Conservation (phyloP, 2,329 filamentous ascomycete species). For the Fusarium sp. region DNA sequence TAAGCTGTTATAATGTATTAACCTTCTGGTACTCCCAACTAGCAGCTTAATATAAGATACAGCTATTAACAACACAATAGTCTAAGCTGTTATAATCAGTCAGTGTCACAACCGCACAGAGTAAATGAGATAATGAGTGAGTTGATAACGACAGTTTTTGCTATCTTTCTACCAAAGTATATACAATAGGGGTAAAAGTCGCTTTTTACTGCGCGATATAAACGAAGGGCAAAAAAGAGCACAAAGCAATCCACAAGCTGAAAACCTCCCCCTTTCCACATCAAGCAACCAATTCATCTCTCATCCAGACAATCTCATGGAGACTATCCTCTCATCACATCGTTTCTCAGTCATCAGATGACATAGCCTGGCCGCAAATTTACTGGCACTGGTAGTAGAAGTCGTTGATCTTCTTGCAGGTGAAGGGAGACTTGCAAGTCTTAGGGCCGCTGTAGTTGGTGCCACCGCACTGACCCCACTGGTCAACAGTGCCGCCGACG, state of each 20-base stretch:
- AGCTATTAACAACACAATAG: too few species aligned
- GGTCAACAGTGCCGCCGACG: conserved; percentile 31
- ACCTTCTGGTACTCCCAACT: too few species aligned
- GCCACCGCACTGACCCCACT: conserved; percentile 55
- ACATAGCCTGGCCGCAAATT: conserved; percentile 1
- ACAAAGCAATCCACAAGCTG: conserved; percentile 11
- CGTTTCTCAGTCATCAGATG: not conserved
- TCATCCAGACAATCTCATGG: not conserved
- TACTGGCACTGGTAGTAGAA: conserved; percentile 58
- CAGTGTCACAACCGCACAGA: not conserved
- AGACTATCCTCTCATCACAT: not conserved
- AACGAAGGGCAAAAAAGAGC: conserved; percentile 27
- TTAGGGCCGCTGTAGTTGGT: conserved; percentile 51
- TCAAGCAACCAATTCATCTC: conserved; percentile 1
- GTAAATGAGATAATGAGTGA: not conserved
- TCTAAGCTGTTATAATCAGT: not conserved
- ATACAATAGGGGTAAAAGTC: conserved; percentile 27
- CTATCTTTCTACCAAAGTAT: conserved; percentile 26
- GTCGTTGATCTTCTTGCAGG: conserved; percentile 53
- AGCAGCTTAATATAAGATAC: too few species aligned
- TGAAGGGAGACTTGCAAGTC: conserved; percentile 49
- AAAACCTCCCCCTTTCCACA: conserved; percentile 11
- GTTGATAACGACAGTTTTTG: conserved; percentile 34
- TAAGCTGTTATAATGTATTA: not conserved
- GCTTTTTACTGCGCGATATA: conserved; percentile 19